Base-by-base conservation (phyloP, 1,284 basidiomycete genomes). In the Rhizopogon parksii region DNA sequence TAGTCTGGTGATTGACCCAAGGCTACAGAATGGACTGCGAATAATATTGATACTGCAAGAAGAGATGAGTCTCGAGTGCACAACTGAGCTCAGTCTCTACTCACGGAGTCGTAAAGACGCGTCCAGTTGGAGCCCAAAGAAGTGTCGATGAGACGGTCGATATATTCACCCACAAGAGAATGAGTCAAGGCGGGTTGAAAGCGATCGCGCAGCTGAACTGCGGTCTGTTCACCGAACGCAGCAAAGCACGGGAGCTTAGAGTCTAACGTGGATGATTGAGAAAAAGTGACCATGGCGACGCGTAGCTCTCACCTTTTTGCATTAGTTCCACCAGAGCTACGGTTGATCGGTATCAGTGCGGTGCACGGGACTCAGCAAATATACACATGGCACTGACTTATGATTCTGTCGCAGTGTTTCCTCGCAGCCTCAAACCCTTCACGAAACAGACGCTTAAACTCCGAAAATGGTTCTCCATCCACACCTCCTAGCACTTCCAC, bases 341-440 rank as follows among this genome's bases (percentile, higher is more conserved):
- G 51, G 12, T 38, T n/a, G 5, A 49, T 4, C n/a, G 30, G 46
- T 17, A 48, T 61, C n/a, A 50, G 21, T 15, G 35, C 51, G 35
- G 51, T 42, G 25, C 40, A 36, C 42, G 2, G 7, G 12, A 32
- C 12, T 19, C 12, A 15, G 9, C 37, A 37, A 53, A 12, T 3
- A 46, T 24, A 24, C 21, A 24, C 43, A 50, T 42, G 11, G 35
- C 14, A 79, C 88, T 67, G 60, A 92, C 90, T 96, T 65, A 97
- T 88, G 61, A 99, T 90, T 57, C 95, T 80, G 68, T 99, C 96
- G 54, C 95, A 96, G 60, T 99, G 94, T 69, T 98, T 99, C 58
- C 96, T 74, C 35, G 91, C 91, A 37, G 88, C 88, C 61, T 95
- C 87, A 64, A 99, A 99, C 17, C 94, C 94, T 63, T 94, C 87